Percentiles rank a stretch among this genome's conserved stretches.
phyloP scores from a whole-genome alignment of 352 stramenopile genomes.

The Phytophthora sojae region DNA sequence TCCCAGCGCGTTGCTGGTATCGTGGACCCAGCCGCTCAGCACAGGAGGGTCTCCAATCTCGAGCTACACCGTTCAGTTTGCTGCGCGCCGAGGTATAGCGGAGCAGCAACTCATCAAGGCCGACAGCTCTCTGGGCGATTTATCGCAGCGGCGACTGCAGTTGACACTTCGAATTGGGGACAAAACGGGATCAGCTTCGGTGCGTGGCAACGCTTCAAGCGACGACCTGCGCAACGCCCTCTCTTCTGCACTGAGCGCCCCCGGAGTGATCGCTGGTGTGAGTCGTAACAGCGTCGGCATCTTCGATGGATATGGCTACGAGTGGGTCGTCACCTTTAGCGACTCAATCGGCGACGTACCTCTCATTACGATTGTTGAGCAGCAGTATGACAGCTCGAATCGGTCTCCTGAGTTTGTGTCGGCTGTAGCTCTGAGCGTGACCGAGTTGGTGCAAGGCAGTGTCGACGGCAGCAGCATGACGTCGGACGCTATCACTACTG shows the following conservation, averaged over 20 bases:
- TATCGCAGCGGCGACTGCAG: constrained; percentile 24
- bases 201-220: constrained; percentile 55
- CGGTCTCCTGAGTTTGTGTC: constrained; percentile 35
- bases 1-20: constrained; percentile 39
- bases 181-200: constrained; percentile 15
- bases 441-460: constrained; percentile 54
- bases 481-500: constrained; percentile 21
- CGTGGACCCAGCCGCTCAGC: constrained; percentile 67
- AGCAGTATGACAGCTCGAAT: constrained; percentile 7
- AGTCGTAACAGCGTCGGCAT: constrained; percentile 51
- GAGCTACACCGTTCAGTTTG: constrained; percentile 67
- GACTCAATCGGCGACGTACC: constrained; percentile 62
- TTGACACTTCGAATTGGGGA: constrained; percentile 33
- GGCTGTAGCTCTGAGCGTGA: constrained; percentile 40
- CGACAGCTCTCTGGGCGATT: constrained; percentile 41
- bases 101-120: constrained; percentile 73
- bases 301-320: constrained; percentile 64
- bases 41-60: constrained; percentile 53
- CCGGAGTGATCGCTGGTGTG: constrained; percentile 34
- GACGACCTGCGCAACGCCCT: constrained; percentile 38
- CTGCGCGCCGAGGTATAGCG: constrained; percentile 55
- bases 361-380: constrained; percentile 38
- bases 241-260: constrained; percentile 20
- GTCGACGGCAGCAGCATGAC: constrained; percentile 36
- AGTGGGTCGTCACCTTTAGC: constrained; percentile 77